Evolutionary conservation across 2,329 filamentous ascomycete genomes (phyloP).

Genomic region (Chrysoporthe deuterocubensis): DNA sequence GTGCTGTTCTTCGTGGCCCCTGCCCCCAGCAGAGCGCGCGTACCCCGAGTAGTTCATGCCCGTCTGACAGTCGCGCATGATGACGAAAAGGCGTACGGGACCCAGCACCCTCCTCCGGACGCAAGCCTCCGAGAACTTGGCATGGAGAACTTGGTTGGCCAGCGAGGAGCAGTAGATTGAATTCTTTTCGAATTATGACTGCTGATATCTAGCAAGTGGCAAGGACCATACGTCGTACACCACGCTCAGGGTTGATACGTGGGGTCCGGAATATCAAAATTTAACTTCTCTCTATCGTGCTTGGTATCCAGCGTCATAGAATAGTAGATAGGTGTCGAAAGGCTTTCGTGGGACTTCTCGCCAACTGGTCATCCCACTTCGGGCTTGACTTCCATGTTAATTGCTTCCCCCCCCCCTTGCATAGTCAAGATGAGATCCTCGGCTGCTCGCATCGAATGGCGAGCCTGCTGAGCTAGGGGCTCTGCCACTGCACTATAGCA

Average conservation of each 20-base stretch:
- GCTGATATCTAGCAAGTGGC: not conserved
- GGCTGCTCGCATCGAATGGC: not conserved
- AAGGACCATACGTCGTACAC: not conserved
- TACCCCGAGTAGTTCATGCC: not conserved
- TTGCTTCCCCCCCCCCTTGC: not conserved
- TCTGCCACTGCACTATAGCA: not conserved
- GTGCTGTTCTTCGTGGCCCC: not conserved
- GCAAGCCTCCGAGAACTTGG: not conserved
- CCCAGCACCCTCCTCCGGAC: not conserved
- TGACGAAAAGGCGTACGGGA: not conserved
- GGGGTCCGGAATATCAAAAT: not conserved
- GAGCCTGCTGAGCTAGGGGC: not conserved
- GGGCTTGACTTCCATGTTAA: not conserved
- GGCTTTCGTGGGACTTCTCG: not conserved
- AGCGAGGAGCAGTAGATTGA: not conserved
- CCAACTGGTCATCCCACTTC: not conserved
- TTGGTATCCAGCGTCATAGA: not conserved
- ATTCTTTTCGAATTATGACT: not conserved
- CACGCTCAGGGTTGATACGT: not conserved
- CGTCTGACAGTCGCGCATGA: conserved; percentile 1
- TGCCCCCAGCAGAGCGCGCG: not conserved
- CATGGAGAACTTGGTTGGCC: not conserved
- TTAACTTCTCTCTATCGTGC: not conserved
- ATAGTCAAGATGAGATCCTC: not conserved
- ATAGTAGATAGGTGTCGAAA: not conserved